These are phyloP conservation scores for Aspergillus ruber DNA, from an alignment of 2,329 filamentous ascomycete genomes.

Conservation along the genomic window DNA sequence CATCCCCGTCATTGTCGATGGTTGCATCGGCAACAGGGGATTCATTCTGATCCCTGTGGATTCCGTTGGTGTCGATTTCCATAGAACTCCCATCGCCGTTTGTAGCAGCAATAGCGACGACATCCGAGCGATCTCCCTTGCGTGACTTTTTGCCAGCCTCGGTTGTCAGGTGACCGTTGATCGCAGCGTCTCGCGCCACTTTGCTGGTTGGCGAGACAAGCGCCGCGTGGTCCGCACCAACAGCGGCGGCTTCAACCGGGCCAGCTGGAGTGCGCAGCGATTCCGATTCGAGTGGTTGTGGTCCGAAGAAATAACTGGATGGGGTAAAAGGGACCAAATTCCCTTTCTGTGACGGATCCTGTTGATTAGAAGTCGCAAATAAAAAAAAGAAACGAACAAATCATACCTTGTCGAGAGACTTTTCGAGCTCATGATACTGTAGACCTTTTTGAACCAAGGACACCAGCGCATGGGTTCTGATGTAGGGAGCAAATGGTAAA, in stretches of 20 bases:
- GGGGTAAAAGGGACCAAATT: constrained; percentile 29
- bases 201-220: constrained; percentile 27
- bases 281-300: constrained; percentile 31
- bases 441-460: constrained; percentile 59
- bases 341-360: constrained; percentile 26
- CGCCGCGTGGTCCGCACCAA: constrained; percentile 25
- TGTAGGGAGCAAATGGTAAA: constrained; percentile 55
- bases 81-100: constrained; percentile 31
- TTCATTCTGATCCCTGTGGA: constrained; percentile 15
- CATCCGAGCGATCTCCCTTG: constrained; percentile 21
- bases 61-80: constrained; percentile 37
- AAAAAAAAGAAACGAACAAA: constrained; percentile 1
- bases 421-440: constrained; percentile 46
- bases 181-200: constrained; percentile 14
- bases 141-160: constrained; percentile 27
- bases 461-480: constrained; percentile 54
- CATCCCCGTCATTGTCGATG: constrained; percentile 40
- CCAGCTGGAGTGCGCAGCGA: constrained; percentile 23
- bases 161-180: constrained; percentile 32
- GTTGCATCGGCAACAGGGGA: constrained; percentile 18
- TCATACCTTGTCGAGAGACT: constrained; percentile 44
- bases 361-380: constrained; percentile 12
- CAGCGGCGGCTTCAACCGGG: constrained; percentile 12
- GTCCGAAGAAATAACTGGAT: constrained; percentile 43
- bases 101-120: background rate